Conservation (phyloP, 2,329 filamentous ascomycete species). For the Aspergillus tanneri region DNA sequence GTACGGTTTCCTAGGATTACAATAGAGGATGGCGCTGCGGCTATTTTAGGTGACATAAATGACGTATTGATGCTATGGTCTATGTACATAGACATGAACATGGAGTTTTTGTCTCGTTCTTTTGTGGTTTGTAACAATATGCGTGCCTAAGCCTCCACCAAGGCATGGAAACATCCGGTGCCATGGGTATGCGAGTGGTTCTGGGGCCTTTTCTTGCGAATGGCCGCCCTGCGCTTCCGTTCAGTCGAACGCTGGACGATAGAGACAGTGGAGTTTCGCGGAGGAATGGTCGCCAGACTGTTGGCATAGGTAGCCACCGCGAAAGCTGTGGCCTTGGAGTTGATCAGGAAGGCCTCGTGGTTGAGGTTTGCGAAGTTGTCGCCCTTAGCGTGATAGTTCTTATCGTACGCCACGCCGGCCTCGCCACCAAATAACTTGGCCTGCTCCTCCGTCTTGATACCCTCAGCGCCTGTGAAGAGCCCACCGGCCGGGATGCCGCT, state of each 20-base stretch:
- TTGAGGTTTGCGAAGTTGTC: constrained; percentile 57
- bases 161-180: constrained; percentile 25
- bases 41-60: background rate
- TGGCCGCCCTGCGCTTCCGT: background rate
- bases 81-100: background rate
- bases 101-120: background rate
- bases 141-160: constrained; percentile 10
- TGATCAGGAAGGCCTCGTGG: constrained; percentile 29
- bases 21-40: background rate
- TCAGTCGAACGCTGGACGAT: background rate
- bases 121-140: background rate
- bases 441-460: constrained; percentile 69
- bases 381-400: constrained; percentile 56
- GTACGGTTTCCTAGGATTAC: constrained; percentile 12
- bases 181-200: constrained; percentile 19
- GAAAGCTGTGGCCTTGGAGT: constrained; percentile 27
- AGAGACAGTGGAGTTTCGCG: constrained; percentile 5
- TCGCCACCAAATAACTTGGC: constrained; percentile 67
- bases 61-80: background rate
- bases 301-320: constrained; percentile 31
- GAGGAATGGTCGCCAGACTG: constrained; percentile 23
- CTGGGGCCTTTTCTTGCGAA: constrained; percentile 6
- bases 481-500: constrained; percentile 72
- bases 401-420: constrained; percentile 58
- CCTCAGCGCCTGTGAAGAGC: constrained; percentile 75